phyloP scores from a whole-genome alignment of 164 flowering plant genomes.

The Aristolochia contorta region DNA sequence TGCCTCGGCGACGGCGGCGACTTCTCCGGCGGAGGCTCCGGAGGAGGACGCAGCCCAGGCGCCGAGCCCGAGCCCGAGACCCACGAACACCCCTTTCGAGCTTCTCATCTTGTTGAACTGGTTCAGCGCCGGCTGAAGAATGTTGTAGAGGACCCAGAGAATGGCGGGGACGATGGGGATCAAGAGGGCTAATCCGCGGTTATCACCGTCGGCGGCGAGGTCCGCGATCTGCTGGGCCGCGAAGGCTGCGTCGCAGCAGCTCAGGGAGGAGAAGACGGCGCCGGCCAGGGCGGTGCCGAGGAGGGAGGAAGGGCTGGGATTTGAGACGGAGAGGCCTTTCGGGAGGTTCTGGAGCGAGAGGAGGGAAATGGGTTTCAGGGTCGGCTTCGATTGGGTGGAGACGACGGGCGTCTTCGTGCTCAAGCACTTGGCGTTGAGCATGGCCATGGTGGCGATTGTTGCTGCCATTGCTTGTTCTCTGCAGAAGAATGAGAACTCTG shows the following conservation, averaged over 20 bases:
- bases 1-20: slow-evolving; percentile 43
- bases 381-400: slow-evolving; percentile 24
- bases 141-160: slow-evolving; percentile 80
- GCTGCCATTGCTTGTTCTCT: slow-evolving; percentile 28
- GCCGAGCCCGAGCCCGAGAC: slow-evolving; percentile 56
- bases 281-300: slow-evolving; percentile 60
- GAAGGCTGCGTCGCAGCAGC: slow-evolving; percentile 55
- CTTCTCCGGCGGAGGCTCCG: slow-evolving; percentile 39
- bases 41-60: slow-evolving; percentile 40
- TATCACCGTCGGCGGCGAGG: slow-evolving; percentile 49
- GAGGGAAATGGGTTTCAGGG: slow-evolving; percentile 35
- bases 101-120: slow-evolving; percentile 64
- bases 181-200: slow-evolving; percentile 71
- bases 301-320: slow-evolving; percentile 10
- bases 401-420: slow-evolving; percentile 24
- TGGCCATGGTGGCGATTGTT: slow-evolving; percentile 35
- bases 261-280: slow-evolving; percentile 38
- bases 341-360: slow-evolving; percentile 52
- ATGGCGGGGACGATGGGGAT: slow-evolving; percentile 80
- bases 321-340: slow-evolving; percentile 30
- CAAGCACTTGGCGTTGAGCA: slow-evolving; percentile 45
- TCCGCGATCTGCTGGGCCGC: slow-evolving; percentile 66
- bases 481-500: neutral
- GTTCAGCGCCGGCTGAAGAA: slow-evolving; percentile 80
- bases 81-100: slow-evolving; percentile 44